Conservation (phyloP, 2,329 filamentous ascomycete genomes). For the Aphanocladium album region DNA sequence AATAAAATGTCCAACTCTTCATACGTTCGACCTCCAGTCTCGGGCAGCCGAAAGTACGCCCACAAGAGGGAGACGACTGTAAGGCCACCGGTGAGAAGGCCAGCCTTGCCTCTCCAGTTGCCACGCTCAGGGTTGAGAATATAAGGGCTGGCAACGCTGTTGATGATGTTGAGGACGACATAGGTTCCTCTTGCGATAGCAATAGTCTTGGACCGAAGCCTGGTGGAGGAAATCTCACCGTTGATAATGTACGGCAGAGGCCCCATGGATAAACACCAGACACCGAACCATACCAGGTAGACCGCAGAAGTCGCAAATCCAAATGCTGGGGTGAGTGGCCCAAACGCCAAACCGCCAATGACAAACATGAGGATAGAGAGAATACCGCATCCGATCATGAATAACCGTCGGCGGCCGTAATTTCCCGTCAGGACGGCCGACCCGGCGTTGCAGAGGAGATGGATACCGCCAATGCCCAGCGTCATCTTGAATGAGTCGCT, state of each 20-base stretch:
- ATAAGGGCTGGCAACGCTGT: slow-evolving; percentile 17
- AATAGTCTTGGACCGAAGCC: slow-evolving; percentile 32
- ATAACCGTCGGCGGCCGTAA: slow-evolving; percentile 31
- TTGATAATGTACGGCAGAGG: slow-evolving; percentile 35
- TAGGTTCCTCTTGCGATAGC: slow-evolving; percentile 25
- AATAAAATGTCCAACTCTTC: slow-evolving; percentile 25
- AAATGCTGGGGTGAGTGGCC: slow-evolving; percentile 21
- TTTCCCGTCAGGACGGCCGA: slow-evolving; percentile 30
- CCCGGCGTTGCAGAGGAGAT: slow-evolving; percentile 18
- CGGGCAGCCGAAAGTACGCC: slow-evolving; percentile 23
- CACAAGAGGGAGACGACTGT: slow-evolving; percentile 18
- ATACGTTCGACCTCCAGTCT: slow-evolving; percentile 23
- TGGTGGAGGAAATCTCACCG: slow-evolving; percentile 31
- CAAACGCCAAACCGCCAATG: background rate
- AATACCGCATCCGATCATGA: slow-evolving; percentile 32
- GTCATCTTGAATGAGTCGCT: slow-evolving; percentile 23
- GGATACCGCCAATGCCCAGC: slow-evolving; percentile 19
- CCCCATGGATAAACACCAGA: slow-evolving; percentile 33
- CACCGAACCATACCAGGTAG: slow-evolving; percentile 33
- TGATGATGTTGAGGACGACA: slow-evolving; percentile 15
- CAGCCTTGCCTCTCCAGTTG: slow-evolving; percentile 29
- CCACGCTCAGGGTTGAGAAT: slow-evolving; percentile 20
- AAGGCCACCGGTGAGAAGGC: slow-evolving; percentile 14
- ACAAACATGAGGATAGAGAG: slow-evolving; percentile 24
- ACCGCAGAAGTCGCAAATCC: slow-evolving; percentile 29